Evolutionary conservation across 495 filamentous ascomycete genomes (phyloP).

Genomic region (Massariosphaeria phaeospora): DNA sequence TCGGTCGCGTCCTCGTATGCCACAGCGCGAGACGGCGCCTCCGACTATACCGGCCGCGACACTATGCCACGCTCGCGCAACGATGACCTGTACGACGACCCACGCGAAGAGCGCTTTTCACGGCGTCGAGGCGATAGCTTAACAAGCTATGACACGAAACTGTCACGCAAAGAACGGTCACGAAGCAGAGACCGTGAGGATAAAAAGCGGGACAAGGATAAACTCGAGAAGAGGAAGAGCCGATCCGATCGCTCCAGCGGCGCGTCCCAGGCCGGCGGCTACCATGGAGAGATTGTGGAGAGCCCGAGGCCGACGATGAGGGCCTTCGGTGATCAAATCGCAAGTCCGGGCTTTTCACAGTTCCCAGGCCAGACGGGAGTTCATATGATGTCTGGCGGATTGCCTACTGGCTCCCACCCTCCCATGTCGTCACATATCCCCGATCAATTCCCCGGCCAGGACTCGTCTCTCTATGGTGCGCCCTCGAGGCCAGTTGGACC

Average conservation of each 20-base stretch:
- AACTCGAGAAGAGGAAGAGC: slow-evolving; percentile 18
- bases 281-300: slow-evolving; percentile 18
- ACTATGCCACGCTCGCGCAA: slow-evolving; percentile 8
- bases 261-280: slow-evolving; percentile 6
- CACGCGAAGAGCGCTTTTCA: slow-evolving; percentile 4
- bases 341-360: slow-evolving; percentile 43
- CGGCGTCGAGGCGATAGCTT: slow-evolving; percentile 26
- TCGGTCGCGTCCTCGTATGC: slow-evolving; percentile 53
- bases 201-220: slow-evolving; percentile 23
- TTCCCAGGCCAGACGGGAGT: slow-evolving; percentile 45
- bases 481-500: slow-evolving; percentile 49
- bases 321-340: slow-evolving; percentile 41
- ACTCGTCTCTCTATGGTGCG: slow-evolving; percentile 43
- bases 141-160: slow-evolving; percentile 18
- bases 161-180: slow-evolving; percentile 23
- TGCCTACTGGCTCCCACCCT: slow-evolving; percentile 29
- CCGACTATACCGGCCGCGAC: slow-evolving; percentile 10
- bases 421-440: slow-evolving; percentile 50
- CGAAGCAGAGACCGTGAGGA: slow-evolving; percentile 30
- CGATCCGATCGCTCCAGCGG: slow-evolving; percentile 19
- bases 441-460: slow-evolving; percentile 58
- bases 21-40: slow-evolving; percentile 45
- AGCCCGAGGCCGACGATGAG: slow-evolving; percentile 33
- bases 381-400: slow-evolving; percentile 29
- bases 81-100: slow-evolving; percentile 24